phyloP scores from a whole-genome alignment of 2,329 filamentous ascomycete genomes.

The Cladophialophora bantiana region DNA sequence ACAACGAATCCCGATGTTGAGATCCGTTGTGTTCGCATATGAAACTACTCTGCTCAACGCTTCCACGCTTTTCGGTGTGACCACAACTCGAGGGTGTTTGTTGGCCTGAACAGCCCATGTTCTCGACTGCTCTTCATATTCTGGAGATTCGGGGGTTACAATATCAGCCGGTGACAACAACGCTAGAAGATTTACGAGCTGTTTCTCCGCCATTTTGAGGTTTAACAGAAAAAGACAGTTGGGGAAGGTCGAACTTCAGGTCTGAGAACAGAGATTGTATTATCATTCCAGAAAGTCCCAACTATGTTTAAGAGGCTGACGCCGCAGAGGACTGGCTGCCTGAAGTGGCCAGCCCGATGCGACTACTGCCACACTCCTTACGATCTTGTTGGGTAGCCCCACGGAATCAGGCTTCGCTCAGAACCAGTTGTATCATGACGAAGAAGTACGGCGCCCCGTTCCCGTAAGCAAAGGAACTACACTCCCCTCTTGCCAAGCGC shows the following conservation, averaged over 20 bases:
- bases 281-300: too few relatives aligned
- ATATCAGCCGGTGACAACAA: conserved; percentile 18
- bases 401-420: too few relatives aligned
- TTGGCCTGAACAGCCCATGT: conserved; percentile 48
- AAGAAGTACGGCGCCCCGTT: not conserved
- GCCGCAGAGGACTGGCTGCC: not conserved
- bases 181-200: conserved; percentile 7
- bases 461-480: not conserved
- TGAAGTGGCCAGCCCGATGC: not conserved
- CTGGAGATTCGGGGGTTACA: not conserved
- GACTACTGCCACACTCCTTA: not conserved
- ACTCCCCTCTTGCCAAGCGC: not conserved
- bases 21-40: conserved; percentile 44
- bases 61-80: conserved; percentile 44
- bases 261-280: not conserved
- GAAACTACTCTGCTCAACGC: conserved; percentile 45
- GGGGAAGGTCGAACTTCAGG: not conserved
- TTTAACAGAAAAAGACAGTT: not conserved
- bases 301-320: not conserved
- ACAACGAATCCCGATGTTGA: conserved; percentile 50
- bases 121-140: conserved; percentile 39
- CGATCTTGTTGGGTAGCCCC: not conserved
- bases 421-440: not conserved
- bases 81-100: conserved; percentile 45
- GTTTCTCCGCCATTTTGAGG: not conserved